phyloP scores from a whole-genome alignment of 768 basidiomycete species.

The Boletales sp. region DNA sequence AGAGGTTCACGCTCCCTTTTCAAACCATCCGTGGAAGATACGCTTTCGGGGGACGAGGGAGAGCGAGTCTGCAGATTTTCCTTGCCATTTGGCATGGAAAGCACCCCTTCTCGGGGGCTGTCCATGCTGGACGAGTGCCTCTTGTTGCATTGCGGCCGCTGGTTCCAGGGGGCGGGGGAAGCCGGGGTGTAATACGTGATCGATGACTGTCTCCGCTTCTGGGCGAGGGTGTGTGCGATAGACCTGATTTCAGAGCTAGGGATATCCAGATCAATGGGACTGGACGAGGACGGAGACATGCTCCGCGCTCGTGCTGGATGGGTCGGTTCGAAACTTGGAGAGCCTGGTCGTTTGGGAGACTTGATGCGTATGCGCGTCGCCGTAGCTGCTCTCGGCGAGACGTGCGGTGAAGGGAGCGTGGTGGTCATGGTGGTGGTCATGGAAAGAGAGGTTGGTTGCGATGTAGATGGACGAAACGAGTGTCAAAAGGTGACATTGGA shows the following conservation, averaged over 20 bases:
- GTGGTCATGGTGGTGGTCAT: background rate
- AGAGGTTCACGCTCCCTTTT: conserved; percentile 38
- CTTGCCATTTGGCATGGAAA: conserved; percentile 3
- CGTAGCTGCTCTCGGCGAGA: conserved; percentile 3
- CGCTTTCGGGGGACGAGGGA: conserved; percentile 16
- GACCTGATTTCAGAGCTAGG: background rate
- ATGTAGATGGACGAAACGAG: too few relatives aligned
- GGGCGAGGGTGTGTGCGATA: background rate
- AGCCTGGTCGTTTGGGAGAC: conserved; percentile 1
- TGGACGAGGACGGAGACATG: background rate
- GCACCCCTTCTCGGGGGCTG: conserved; percentile 1
- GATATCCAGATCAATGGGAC: background rate
- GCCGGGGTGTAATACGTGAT: conserved; percentile 27
- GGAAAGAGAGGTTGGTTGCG: background rate
- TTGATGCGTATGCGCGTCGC: conserved; percentile 14
- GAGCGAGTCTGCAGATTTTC: conserved; percentile 14
- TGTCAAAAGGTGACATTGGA: too few relatives aligned
- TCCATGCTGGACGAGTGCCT: conserved; percentile 4
- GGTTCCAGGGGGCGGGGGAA: conserved; percentile 24
- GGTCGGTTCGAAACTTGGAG: background rate
- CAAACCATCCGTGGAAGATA: conserved; percentile 8
- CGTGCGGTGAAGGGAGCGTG: conserved; percentile 8
- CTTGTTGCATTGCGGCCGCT: conserved; percentile 2
- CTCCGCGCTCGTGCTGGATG: too few relatives aligned
- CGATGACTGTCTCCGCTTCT: conserved; percentile 25